Base-by-base conservation (phyloP, 2,329 filamentous ascomycete species). In the Colletotrichum echinochloae region DNA sequence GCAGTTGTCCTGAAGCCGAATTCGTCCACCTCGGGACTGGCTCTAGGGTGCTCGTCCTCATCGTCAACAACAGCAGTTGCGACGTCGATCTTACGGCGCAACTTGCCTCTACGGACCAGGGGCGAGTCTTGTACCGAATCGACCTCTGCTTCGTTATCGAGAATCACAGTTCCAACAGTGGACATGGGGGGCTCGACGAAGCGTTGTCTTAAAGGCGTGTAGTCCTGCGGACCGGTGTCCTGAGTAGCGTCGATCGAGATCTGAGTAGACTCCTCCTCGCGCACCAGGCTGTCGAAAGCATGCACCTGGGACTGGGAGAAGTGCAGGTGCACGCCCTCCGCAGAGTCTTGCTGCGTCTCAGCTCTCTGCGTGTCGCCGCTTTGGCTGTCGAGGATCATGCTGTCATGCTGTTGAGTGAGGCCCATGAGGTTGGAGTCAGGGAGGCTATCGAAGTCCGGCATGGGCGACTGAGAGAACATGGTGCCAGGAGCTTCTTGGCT, bases 201-300 rank as follows among this genome's bases (percentile, higher is more conserved):
- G 57, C 92, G 86, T 67, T 87, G 84, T 71, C 88, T 90, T 59
- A 94, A 85, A 52, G 94, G 93, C 1, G 93, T 92, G 66, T 90
- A 91, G 66, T 91, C 84, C 49, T 91, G 88, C 74, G 96, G 93
- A 0, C 94, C 94, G 23, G 83, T 86, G 78, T 97, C 95, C 78
- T 97, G 94, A 1, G 94, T 96, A 0, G 91, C 89, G 67, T 95
- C 92, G 6, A 93, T 85, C 60, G 92, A 93, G 26, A 87, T 79
- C 75, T 95, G 91, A 0, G 91, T 92, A 5, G 77, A 77, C 35
- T 59, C 57, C 12, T 82, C 79, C 52, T 85, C 80, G 11, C 82
- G 83, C 41, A 89, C 78, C 4, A 90, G 78, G 73, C 86, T 90
- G 72, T 88, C 88, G 37, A 90, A 85, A 0, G 85, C 86, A 73